Evolutionary conservation across 2,329 filamentous ascomycete species (phyloP), one percentile per base, ranked within the genome.

Genomic region (Ceratocystis cubensis): DNA sequence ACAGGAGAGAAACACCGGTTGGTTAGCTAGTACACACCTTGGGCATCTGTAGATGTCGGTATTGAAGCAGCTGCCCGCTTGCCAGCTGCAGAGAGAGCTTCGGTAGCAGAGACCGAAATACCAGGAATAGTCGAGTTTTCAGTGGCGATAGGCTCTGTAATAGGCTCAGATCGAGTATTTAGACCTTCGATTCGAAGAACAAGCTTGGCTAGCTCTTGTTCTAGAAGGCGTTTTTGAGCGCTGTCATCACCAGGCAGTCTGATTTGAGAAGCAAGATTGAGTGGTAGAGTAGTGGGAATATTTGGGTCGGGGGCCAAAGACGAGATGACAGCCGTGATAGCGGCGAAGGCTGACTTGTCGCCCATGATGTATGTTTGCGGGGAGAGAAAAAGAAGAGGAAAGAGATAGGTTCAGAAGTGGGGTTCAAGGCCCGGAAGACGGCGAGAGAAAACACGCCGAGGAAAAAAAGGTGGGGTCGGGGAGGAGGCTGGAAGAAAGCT

Each of bases 121-220:
- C 92, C 87, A 71, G 91, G 91, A 71, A 92, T 82, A 66, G 81
- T 17, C 10, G n/a, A 45, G 63, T 6, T 56, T 50, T 10, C 20
- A 22, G 50, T 5, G 44, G 64, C 15, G 37, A 45, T 37, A 17
- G 48, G 22, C 15, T 56, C 28, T 62, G 78, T 70, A 81, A 80
- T 67, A 82, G 75, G 67, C 73, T 82, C 84, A 70, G 89, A 88
- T 77, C 88, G 88, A 71, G 85, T 84, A 79, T 97, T 92, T 71
- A 97, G 84, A 70, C 87, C 85, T 70, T 91, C 88, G 71, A 97
- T 85, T 71, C 94, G 83, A 69, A 86, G 78, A 68, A 87, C 84
- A 70, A 97, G 83, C 66, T 89, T 87, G 63, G 87, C 84, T 67
- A 99, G 83, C 77, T 97, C 93, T 68, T 82, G 81, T 77, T 97